Evolutionary conservation across 306 rosid genomes (phyloP).

Genomic region (Luffa aegyptiaca): DNA sequence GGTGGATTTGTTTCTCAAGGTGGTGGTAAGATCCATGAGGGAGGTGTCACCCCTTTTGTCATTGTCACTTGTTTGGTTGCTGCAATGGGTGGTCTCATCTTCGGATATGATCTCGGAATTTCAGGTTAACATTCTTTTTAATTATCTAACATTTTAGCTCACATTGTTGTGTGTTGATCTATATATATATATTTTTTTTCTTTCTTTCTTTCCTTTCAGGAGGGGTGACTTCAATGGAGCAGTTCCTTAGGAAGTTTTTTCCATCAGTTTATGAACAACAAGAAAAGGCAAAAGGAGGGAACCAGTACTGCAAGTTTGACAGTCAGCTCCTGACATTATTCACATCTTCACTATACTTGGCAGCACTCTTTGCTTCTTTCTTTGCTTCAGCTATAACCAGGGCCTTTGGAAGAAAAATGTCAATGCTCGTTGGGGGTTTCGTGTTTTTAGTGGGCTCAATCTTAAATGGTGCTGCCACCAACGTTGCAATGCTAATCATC

Average conservation of each 20-base stretch:
- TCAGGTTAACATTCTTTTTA: slow-evolving; percentile 13
- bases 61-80: slow-evolving; percentile 29
- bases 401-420: slow-evolving; percentile 19
- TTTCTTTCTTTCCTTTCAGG: slow-evolving; percentile 13
- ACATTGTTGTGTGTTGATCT: no score
- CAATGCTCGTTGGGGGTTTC: slow-evolving; percentile 23
- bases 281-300: not conserved
- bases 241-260: slow-evolving; percentile 17
- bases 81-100: slow-evolving; percentile 42
- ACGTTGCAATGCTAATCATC: slow-evolving; percentile 16
- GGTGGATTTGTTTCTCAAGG: slow-evolving; percentile 14
- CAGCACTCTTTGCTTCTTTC: slow-evolving; percentile 31
- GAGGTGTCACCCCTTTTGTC: slow-evolving; percentile 17
- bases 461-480: slow-evolving; percentile 11
- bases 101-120: slow-evolving; percentile 38
- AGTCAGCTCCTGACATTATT: slow-evolving; percentile 16
- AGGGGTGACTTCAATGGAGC: slow-evolving; percentile 33
- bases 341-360: slow-evolving; percentile 36
- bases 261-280: slow-evolving; percentile 9
- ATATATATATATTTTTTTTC: not conserved
- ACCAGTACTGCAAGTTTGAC: slow-evolving; percentile 24
- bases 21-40: slow-evolving; percentile 17
- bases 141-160: no score
- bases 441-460: slow-evolving; percentile 22
- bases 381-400: slow-evolving; percentile 29